These are phyloP conservation scores for Phlegmacium glaucopus DNA, from an alignment of 768 basidiomycete genomes.

Conservation along the genomic window DNA sequence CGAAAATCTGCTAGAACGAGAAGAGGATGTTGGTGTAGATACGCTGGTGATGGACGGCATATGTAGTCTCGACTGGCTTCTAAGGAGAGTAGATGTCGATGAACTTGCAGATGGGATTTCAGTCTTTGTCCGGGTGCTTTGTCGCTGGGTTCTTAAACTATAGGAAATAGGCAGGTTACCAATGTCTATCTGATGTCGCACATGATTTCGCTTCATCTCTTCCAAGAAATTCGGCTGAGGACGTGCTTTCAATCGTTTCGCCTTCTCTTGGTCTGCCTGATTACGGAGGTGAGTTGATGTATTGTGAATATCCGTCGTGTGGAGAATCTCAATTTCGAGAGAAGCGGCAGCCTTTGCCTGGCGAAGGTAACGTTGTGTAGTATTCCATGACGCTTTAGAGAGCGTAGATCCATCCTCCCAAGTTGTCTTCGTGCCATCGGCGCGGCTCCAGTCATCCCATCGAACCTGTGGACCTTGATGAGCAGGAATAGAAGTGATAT, in stretches of 20 bases:
- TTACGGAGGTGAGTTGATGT: conserved; percentile 38
- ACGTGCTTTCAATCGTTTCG: conserved; percentile 10
- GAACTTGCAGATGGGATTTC: conserved; percentile 14
- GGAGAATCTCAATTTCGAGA: conserved; percentile 37
- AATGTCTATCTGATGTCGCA: conserved; percentile 13
- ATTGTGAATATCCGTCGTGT: conserved; percentile 40
- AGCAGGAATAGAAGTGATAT: background rate
- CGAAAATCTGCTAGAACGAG: background rate
- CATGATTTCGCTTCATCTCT: conserved; percentile 17
- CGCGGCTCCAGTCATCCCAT: conserved; percentile 50
- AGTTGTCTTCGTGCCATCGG: conserved; percentile 52
- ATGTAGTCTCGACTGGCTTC: too few relatives aligned
- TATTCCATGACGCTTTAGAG: conserved; percentile 29
- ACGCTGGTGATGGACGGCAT: background rate
- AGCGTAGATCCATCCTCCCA: conserved; percentile 35
- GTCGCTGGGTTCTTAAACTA: conserved; percentile 14
- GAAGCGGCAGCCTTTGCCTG: conserved; percentile 23
- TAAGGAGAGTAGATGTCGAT: background rate
- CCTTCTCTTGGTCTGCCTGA: conserved; percentile 47
- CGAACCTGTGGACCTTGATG: conserved; percentile 27
- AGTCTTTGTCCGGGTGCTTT: conserved; percentile 18
- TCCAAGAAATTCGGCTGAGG: conserved; percentile 11
- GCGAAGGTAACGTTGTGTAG: conserved; percentile 27
- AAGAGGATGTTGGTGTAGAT: background rate
- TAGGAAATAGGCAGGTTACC: conserved; percentile 2